Evolutionary conservation across 208 protist genomes (phyloP).

Genomic region (Porcisia hertigi): DNA sequence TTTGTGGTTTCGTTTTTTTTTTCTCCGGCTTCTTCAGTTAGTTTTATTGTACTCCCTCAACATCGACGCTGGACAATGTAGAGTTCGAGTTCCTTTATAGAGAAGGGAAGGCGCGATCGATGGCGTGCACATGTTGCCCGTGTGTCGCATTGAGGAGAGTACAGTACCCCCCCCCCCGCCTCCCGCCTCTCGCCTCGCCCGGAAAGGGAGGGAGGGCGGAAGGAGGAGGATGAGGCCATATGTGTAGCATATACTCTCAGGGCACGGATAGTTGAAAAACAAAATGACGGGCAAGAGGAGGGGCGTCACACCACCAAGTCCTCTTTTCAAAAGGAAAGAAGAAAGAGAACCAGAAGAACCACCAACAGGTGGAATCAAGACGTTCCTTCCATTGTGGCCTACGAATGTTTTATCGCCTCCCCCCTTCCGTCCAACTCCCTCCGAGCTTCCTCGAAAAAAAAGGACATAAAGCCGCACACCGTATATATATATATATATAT

Average conservation of each 20-base stretch:
- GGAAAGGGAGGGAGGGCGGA: not conserved
- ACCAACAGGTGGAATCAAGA: not conserved
- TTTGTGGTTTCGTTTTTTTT: too few relatives aligned
- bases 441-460: too few relatives aligned
- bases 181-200: not conserved
- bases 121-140: too few relatives aligned
- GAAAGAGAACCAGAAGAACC: not conserved
- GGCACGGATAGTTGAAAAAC: not conserved
- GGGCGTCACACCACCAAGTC: not conserved
- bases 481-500: constrained; percentile 15
- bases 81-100: too few relatives aligned
- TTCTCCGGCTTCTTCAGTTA: too few relatives aligned
- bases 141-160: not conserved
- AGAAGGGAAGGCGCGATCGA: too few relatives aligned
- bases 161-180: not conserved
- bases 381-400: not conserved
- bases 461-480: not conserved
- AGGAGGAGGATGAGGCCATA: not conserved
- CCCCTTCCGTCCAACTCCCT: too few relatives aligned
- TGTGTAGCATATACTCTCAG: too few relatives aligned
- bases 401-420: too few relatives aligned
- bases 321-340: not conserved
- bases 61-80: too few relatives aligned
- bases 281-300: not conserved
- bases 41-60: too few relatives aligned